Percentiles rank a stretch among this genome's conserved stretches.
phyloP scores from a whole-genome alignment of 2,329 filamentous ascomycete genomes.

The Colletotrichum spinosum region DNA sequence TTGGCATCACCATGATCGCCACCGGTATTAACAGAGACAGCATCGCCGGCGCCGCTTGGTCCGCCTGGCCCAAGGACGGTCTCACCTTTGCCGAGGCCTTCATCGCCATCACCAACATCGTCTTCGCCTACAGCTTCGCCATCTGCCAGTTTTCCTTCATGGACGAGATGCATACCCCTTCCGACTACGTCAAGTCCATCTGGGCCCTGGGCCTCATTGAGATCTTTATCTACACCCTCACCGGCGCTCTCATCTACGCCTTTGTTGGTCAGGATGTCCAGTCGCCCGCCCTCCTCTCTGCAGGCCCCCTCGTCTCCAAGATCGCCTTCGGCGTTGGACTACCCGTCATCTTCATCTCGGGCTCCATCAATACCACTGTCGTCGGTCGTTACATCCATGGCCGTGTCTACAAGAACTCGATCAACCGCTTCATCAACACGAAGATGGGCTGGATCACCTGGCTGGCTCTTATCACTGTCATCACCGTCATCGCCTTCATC shows the following conservation, averaged over 20 bases:
- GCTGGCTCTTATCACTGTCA: slow-evolving; percentile 65
- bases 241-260: slow-evolving; percentile 75
- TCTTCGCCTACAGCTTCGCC: slow-evolving; percentile 74
- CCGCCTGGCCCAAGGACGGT: slow-evolving; percentile 57
- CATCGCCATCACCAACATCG: slow-evolving; percentile 74
- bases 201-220: slow-evolving; percentile 71
- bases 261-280: slow-evolving; percentile 73
- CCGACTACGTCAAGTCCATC: slow-evolving; percentile 65
- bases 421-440: slow-evolving; percentile 61
- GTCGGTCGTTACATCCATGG: slow-evolving; percentile 59
- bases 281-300: slow-evolving; percentile 76
- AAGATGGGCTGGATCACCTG: slow-evolving; percentile 64
- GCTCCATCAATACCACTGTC: slow-evolving; percentile 73
- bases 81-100: slow-evolving; percentile 67
- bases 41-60: slow-evolving; percentile 50
- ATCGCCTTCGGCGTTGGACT: slow-evolving; percentile 77
- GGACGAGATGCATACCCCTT: slow-evolving; percentile 64
- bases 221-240: slow-evolving; percentile 73
- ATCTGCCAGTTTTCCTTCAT: slow-evolving; percentile 65
- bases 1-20: slow-evolving; percentile 74
- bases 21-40: slow-evolving; percentile 61
- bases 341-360: slow-evolving; percentile 80
- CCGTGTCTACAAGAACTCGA: slow-evolving; percentile 55
- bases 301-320: slow-evolving; percentile 69
- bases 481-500: slow-evolving; percentile 76